Percentiles rank a stretch among this genome's conserved stretches.
These are phyloP conservation scores for Chrysoporthe austroafricana DNA, from an alignment of 2,329 filamentous ascomycete species.

Conservation along the genomic window DNA sequence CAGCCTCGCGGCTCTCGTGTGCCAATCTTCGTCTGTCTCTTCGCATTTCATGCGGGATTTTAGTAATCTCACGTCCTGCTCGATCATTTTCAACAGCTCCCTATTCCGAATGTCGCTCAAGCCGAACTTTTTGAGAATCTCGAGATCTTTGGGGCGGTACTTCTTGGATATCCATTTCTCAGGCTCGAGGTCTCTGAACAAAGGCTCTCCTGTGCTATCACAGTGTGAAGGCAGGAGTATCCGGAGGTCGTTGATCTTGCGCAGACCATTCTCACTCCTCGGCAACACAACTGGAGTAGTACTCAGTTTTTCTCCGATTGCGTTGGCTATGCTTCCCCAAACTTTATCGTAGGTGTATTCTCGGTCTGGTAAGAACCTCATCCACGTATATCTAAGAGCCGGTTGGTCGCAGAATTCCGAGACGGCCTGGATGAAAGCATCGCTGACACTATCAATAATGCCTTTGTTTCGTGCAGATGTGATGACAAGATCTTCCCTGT, in stretches of 20 bases:
- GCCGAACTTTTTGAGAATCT: constrained; percentile 13
- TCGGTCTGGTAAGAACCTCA: constrained; percentile 46
- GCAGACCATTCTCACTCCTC: constrained; percentile 12
- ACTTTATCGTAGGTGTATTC: constrained; percentile 34
- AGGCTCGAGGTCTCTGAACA: constrained; percentile 32
- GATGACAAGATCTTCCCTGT: constrained; percentile 45
- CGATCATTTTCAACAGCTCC: background rate
- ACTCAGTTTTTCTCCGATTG: constrained; percentile 32
- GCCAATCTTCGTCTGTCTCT: constrained; percentile 29
- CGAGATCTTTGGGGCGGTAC: constrained; percentile 21
- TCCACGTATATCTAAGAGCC: constrained; percentile 48
- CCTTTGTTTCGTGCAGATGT: constrained; percentile 44
- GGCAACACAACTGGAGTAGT: constrained; percentile 27
- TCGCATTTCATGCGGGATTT: constrained; percentile 27
- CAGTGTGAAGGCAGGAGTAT: background rate
- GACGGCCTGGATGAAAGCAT: constrained; percentile 45
- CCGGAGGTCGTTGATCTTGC: constrained; percentile 16
- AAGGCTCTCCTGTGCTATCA: constrained; percentile 32
- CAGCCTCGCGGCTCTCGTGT: constrained; percentile 30
- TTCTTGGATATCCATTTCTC: constrained; percentile 26
- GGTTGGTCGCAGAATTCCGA: constrained; percentile 43
- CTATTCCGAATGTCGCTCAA: background rate
- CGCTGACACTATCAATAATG: constrained; percentile 42
- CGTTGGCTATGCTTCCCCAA: constrained; percentile 35
- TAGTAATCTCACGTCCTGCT: background rate